Evolutionary conservation across 169 alveolate species (phyloP).

Genomic region (Eimeria praecox): DNA sequence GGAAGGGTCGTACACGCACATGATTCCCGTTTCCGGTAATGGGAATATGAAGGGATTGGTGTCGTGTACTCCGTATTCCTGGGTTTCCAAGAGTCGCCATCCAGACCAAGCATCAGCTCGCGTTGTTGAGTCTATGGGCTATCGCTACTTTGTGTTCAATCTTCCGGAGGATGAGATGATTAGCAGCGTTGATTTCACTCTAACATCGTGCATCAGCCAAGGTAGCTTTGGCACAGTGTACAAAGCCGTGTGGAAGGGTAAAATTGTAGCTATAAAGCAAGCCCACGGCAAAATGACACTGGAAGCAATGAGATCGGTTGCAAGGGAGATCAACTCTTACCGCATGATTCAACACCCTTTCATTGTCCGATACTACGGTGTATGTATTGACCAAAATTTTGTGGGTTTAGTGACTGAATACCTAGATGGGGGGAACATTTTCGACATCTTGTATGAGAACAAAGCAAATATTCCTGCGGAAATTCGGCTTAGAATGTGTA

Average conservation of each 20-base stretch:
- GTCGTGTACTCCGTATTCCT: slow-evolving; percentile 24
- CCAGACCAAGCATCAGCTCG: slow-evolving; percentile 71
- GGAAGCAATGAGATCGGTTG: slow-evolving; percentile 88
- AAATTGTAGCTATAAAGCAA: slow-evolving; percentile 85
- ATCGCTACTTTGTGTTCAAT: slow-evolving; percentile 72
- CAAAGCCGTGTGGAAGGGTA: slow-evolving; percentile 85
- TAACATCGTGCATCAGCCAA: slow-evolving; percentile 82
- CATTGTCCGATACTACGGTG: slow-evolving; percentile 88
- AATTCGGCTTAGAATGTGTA: slow-evolving; percentile 84
- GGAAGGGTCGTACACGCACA: slow-evolving; percentile 73
- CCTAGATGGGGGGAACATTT: slow-evolving; percentile 87
- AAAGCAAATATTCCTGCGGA: slow-evolving; percentile 84
- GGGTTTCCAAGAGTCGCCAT: slow-evolving; percentile 43
- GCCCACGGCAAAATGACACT: slow-evolving; percentile 84
- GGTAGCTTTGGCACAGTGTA: slow-evolving; percentile 88
- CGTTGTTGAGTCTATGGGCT: slow-evolving; percentile 58
- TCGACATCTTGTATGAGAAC: slow-evolving; percentile 87
- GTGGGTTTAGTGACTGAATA: slow-evolving; percentile 88
- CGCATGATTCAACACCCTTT: slow-evolving; percentile 86
- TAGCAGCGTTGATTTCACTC: slow-evolving; percentile 22
- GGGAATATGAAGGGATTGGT: slow-evolving; percentile 66
- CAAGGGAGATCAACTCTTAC: slow-evolving; percentile 89
- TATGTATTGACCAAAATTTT: slow-evolving; percentile 88
- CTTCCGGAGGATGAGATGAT: slow-evolving; percentile 75
- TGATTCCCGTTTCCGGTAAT: slow-evolving; percentile 61